Base-by-base conservation (phyloP, 495 filamentous ascomycete species). In the Chlorociboria aeruginascens region DNA sequence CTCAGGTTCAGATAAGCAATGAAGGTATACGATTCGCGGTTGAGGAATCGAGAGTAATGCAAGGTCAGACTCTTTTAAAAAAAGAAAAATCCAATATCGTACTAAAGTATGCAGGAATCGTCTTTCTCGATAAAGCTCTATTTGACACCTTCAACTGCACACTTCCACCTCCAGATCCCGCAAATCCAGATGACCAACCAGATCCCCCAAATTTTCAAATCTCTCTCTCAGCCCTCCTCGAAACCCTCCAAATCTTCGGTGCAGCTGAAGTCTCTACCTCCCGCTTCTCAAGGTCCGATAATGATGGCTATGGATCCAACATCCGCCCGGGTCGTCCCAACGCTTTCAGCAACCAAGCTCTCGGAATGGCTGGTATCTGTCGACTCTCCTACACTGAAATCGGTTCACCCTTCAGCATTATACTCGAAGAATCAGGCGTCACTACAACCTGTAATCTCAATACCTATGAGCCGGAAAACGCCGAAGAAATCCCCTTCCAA, bases 241-340 rank as follows among this genome's bases (percentile, higher is more conserved):
- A 98, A 69, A 95, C 89, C 8, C 72, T 98, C 28, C 89, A 95
- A 56, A 95, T 98, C 35, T 90, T 97, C 59, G 83, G 85, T 40
- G 76, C 87, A 49, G 79, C 79, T 38, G 86, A 95, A 54, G 60
- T 76, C 17, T 67, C 68, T 29, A 50, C 40, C 25, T 63, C 69
- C 14, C 66, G 71, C 32, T 72, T 77, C 45, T 66, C 72, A 28
- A 76, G 69, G 53, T 61, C 70, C 16, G 73, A 77, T 11, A 55
- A 62, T 36, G 71, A 77, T 49, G 61, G 66, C 1, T 74, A 75
- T 55, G 67, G 63, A 40, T 69, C 67, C 63, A 73, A 73, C 49
- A 66, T 73, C 44, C 72, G 72, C 43, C 60, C 67, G 13, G 61
- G 65, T 25, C 72, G 75, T 30, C 66, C 70, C 14, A 79, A 79